Evolutionary conservation across 2,329 filamentous ascomycete genomes (phyloP).

Genomic region (Drechslerella coelobrocha): DNA sequence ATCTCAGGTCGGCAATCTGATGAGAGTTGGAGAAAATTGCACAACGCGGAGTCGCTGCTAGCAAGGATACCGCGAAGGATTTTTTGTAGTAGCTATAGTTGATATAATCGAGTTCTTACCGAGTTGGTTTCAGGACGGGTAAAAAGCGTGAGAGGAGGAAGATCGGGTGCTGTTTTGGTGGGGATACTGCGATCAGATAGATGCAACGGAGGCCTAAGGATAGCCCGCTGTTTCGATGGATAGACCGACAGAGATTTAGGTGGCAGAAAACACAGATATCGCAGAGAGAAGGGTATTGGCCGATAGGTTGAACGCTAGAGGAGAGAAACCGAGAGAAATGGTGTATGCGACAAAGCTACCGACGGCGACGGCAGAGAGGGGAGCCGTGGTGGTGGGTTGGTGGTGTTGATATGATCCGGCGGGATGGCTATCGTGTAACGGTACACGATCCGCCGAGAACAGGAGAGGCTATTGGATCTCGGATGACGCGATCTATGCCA

Average conservation of each 20-base stretch:
- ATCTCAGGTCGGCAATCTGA: not conserved
- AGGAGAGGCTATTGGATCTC: not conserved
- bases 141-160: not conserved
- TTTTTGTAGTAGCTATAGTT: not conserved
- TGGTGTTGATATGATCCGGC: conserved; percentile 1
- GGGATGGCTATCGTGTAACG: conserved; percentile 18
- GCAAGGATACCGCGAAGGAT: not conserved
- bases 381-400: conserved; percentile 10
- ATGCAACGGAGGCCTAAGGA: not conserved
- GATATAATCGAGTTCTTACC: not conserved
- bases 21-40: not conserved
- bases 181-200: not conserved
- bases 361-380: conserved; percentile 1
- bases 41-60: not conserved
- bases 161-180: not conserved
- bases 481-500: not conserved
- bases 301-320: not conserved
- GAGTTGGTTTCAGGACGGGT: not conserved
- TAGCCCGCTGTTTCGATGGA: not conserved
- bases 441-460: conserved; percentile 36
- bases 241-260: not conserved
- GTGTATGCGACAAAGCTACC: not conserved
- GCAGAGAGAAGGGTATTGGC: not conserved
- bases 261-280: not conserved
- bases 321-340: not conserved